Evolutionary conservation across 441 rosid genomes (phyloP).

Genomic region (Gossypium gossypioides): DNA sequence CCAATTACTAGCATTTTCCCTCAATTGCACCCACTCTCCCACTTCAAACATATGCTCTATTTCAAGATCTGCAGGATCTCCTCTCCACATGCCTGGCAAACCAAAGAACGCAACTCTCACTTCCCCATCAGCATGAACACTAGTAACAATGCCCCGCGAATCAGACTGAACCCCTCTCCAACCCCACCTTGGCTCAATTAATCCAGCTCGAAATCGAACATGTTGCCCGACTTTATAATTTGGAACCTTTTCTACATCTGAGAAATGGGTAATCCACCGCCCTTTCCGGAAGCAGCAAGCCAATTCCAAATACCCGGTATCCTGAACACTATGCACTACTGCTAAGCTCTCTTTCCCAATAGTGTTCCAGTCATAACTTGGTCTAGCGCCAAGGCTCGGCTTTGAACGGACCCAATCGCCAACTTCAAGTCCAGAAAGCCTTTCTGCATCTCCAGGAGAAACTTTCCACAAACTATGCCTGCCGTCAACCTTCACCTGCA

Average conservation of each 20-base stretch:
- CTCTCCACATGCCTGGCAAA: constrained; percentile 82
- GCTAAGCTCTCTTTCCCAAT: constrained; percentile 87
- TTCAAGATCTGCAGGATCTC: constrained; percentile 92
- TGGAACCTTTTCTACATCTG: constrained; percentile 83
- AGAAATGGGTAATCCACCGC: constrained; percentile 64
- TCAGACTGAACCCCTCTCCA: constrained; percentile 79
- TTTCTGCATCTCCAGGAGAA: constrained; percentile 97
- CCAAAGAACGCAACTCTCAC: constrained; percentile 75
- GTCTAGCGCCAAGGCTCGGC: constrained; percentile 82
- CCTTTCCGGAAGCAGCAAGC: constrained; percentile 95
- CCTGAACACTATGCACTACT: constrained; percentile 85
- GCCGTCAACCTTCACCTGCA: constrained; percentile 77
- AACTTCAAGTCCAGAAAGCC: constrained; percentile 90
- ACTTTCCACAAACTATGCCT: constrained; percentile 74
- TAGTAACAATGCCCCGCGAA: constrained; percentile 69
- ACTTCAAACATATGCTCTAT: constrained; percentile 67
- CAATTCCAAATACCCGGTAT: constrained; percentile 76
- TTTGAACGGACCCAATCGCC: constrained; percentile 98
- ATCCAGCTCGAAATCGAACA: constrained; percentile 68
- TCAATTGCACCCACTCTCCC: constrained; percentile 90
- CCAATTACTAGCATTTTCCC: constrained; percentile 52
- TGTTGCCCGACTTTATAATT: constrained; percentile 78
- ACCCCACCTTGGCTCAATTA: constrained; percentile 93
- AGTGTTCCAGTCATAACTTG: constrained; percentile 90
- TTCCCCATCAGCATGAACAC: constrained; percentile 93